These are phyloP conservation scores for Trichothecium sympodiale DNA, from an alignment of 2,329 filamentous ascomycete genomes.

Conservation along the genomic window DNA sequence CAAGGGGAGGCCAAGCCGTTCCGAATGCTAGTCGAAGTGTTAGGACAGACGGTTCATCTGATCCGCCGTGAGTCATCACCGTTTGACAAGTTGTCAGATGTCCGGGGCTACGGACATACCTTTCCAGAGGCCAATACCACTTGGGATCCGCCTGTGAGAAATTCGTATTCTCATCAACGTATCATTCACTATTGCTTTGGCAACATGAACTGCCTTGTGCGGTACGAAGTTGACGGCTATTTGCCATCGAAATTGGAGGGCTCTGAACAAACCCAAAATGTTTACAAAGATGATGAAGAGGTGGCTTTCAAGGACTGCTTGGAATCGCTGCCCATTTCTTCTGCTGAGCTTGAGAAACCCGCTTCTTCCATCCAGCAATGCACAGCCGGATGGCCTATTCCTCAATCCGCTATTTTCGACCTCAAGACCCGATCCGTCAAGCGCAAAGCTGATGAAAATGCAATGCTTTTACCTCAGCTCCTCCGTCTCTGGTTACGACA, in stretches of 20 bases:
- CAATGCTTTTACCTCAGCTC: conserved; percentile 18
- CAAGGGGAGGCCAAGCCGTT: conserved; percentile 33
- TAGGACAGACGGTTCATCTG: conserved; percentile 45
- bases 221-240: conserved; percentile 51
- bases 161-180: conserved; percentile 51
- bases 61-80: conserved; percentile 51
- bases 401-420: conserved; percentile 21
- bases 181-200: conserved; percentile 48
- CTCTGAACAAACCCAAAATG: conserved; percentile 1
- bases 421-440: conserved; percentile 26
- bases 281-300: conserved; percentile 8
- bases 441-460: conserved; percentile 6
- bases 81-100: conserved; percentile 39
- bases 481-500: conserved; percentile 25
- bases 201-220: conserved; percentile 23
- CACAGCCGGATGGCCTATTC: too few relatives aligned
- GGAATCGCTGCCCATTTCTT: too few relatives aligned
- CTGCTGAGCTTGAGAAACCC: too few relatives aligned
- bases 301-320: too few relatives aligned
- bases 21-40: conserved; percentile 41
- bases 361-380: too few relatives aligned
- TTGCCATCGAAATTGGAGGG: conserved; percentile 6
- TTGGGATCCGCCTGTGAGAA: conserved; percentile 42
- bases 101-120: conserved; percentile 52
- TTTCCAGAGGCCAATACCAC: conserved; percentile 58